Percentiles rank a stretch among this genome's conserved stretches.
Conservation (phyloP, 192 early-diverging fungal species). For the Podila minutissima region DNA sequence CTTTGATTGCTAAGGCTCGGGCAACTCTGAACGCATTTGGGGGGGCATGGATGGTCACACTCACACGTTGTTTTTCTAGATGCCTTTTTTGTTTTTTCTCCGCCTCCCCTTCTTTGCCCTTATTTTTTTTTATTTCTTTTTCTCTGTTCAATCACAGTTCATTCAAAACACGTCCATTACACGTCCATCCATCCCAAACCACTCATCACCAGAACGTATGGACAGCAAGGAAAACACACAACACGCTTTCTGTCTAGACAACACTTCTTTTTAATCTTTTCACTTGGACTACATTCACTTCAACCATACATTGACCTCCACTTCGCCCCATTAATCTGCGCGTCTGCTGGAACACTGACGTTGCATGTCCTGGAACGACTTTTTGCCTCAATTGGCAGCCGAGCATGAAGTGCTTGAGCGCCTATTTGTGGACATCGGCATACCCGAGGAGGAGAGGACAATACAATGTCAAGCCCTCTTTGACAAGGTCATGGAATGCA, state of each 20-base stretch:
- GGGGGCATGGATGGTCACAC: no score
- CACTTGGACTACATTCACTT: neutral
- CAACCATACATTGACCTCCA: neutral
- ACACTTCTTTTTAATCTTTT: neutral
- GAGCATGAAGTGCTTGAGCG: conserved; percentile 39
- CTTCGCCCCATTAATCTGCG: neutral
- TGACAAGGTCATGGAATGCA: conserved; percentile 19
- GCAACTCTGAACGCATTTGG: no score
- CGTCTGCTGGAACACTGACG: neutral
- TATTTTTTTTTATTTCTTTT: neutral
- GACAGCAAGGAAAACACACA: neutral
- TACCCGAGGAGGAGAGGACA: conserved; percentile 15
- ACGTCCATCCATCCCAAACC: neutral
- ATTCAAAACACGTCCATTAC: no score
- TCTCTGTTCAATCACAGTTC: neutral
- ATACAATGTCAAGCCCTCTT: conserved; percentile 31
- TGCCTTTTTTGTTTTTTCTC: no score
- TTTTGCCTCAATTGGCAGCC: conserved; percentile 41
- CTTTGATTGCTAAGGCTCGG: neutral
- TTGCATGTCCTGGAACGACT: conserved; percentile 47
- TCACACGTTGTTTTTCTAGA: no score
- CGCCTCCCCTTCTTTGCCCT: neutral
- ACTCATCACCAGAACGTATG: neutral
- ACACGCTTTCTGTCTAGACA: neutral
- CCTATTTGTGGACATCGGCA: conserved; percentile 35